phyloP scores from a whole-genome alignment of 371 early-diverging fungal species.

The Lichtheimia ramosa region DNA sequence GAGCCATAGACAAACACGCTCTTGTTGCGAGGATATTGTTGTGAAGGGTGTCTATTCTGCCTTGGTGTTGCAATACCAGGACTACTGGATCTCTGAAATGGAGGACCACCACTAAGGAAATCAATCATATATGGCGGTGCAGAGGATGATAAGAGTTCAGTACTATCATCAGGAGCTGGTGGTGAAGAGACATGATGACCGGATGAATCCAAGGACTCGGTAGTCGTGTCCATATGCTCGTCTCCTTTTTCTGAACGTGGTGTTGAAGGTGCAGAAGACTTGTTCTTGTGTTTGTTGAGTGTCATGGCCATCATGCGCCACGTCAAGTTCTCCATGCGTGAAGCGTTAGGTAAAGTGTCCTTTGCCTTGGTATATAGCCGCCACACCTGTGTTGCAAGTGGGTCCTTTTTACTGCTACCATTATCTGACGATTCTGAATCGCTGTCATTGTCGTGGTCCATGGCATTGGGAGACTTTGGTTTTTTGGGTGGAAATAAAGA shows the following conservation, averaged over 20 bases:
- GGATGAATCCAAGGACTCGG: background rate
- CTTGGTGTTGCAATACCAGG: conserved; percentile 13
- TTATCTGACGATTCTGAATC: conserved; percentile 47
- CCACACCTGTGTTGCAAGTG: conserved; percentile 61
- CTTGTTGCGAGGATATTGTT: conserved; percentile 15
- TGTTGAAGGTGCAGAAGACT: conserved; percentile 10
- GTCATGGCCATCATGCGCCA: conserved; percentile 73
- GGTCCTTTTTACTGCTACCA: conserved; percentile 42
- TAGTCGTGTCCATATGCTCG: background rate
- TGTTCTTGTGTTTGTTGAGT: conserved; percentile 33
- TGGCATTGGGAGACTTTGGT: conserved; percentile 17
- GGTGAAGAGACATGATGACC: conserved; percentile 11
- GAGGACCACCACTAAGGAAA: conserved; percentile 20
- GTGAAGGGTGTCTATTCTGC: conserved; percentile 10
- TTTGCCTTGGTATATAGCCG: conserved; percentile 64
- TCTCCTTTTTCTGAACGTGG: conserved; percentile 13
- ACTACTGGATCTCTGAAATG: conserved; percentile 13
- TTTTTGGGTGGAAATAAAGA: conserved; percentile 31
- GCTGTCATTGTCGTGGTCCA: conserved; percentile 34
- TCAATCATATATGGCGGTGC: conserved; percentile 38
- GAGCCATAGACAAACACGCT: conserved; percentile 27
- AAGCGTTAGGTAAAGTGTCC: conserved; percentile 57
- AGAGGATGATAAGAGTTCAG: conserved; percentile 30
- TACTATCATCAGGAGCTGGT: conserved; percentile 37
- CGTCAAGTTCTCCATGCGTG: conserved; percentile 65